Evolutionary conservation across 2,329 filamentous ascomycete species (phyloP), one percentile per base, ranked within the genome.

Genomic region (Talaromyces sp.): DNA sequence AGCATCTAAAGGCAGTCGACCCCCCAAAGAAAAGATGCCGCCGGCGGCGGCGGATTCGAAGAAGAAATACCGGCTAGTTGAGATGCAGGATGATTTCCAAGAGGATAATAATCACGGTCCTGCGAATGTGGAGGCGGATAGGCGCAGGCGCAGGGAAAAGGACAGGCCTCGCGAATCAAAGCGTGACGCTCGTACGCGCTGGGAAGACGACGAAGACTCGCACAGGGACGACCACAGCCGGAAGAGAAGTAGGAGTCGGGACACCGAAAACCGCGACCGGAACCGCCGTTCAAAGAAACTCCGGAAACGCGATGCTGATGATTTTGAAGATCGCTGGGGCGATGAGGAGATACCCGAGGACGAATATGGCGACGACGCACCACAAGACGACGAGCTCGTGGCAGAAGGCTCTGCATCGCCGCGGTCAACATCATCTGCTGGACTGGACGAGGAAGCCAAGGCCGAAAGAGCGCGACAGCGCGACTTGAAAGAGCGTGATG

Each of bases 271-370:
- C 57, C 71, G 75, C 7, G 79, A 81, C 44, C 75, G 79, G 23
- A 75, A 77, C 62, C 76, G 77, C 30, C 76, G 77, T 30, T 76
- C 79, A 16, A 84, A 81, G 70, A 84, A 83, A 64, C 72, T 83
- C 54, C 77, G 85, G 60, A 77, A 77, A 62, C 76, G 80, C 63
- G 80, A 81, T 56, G 69, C 70, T 5, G 81, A 77, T 34, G 85
- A 90, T 65, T 88, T 89, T 66, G 89, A 92, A 55, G 89, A 92
- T 69, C 81, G 90, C 59, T 96, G 92, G 91, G 91, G 87, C 1
- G 91, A 95, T 68, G 89, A 93, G 70, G 89, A 91, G 67, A 63
- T 73, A 3, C 63, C 67, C 5, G 73, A 71, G 47, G 71, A 70
- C n/a, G 75, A 69, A 36, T 76, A 77, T 10, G 80, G 79, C 4